Evolutionary conservation across 164 flowering plant species (phyloP), one percentile per base, ranked within the genome.

Genomic region (Saururus chinensis): DNA sequence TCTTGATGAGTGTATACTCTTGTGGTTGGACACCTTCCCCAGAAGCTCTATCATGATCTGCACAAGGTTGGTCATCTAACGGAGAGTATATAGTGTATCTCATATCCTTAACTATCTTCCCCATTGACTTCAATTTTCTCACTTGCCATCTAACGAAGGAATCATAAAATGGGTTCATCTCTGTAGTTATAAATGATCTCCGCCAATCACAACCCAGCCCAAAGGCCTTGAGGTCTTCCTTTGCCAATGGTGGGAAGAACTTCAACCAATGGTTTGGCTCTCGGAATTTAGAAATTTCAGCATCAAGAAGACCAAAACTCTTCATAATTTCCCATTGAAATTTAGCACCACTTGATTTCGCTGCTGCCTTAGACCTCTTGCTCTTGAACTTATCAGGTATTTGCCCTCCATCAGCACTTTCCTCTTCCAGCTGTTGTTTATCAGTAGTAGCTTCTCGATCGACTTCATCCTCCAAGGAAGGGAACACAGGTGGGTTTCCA

Each of bases 181-280:
- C 88, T 0, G 96, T 91, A 0, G 98, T 88, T 53, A 91, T 77
- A 67, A 91, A 91, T 0, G 96, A 82, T 0, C 98, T 75, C 48
- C 98, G 82, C 98, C 98, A 92, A 59, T 92, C 98, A 64, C 87
- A 81, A 24, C 98, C 98, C 77, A 91, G 68, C 9, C 98, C 96
- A 72, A 88, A 84, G 20, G 82, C 84, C 76, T 82, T 91, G 12
- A 91, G 81, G 60, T 91, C 96, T 61, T 91, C 92, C 61, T 75
- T 76, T 12, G 95, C 96, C 63, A 85, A 49, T 16, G 92, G 95
- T 17, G 98, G 96, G 48, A 92, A 92, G 68, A 52, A 84, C 8
- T 67, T 67, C 53, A 89, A 66, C 98, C 98, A 92, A 53, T 84
- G 71, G 24, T 79, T 73, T 20, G 98, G 88, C 40, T 92, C 76